These are phyloP conservation scores for Paramarasmius palmivorus DNA, from an alignment of 1,284 basidiomycete species.

Conservation along the genomic window DNA sequence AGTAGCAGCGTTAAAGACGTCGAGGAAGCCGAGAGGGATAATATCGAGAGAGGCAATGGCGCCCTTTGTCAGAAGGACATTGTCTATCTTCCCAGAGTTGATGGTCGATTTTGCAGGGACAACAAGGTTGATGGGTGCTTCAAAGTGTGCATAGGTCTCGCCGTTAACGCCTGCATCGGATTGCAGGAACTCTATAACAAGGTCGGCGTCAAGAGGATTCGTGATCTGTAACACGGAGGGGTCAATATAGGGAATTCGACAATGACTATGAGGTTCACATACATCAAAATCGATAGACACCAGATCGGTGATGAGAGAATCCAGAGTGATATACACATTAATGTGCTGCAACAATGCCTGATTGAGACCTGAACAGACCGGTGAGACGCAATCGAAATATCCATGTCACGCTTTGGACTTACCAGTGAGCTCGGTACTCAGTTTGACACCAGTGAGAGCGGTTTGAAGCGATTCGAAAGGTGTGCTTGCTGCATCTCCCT, in stretches of 20 bases:
- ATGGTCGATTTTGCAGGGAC: constrained; percentile 57
- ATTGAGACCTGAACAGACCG: constrained; percentile 29
- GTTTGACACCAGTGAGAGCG: constrained; percentile 56
- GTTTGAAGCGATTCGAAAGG: constrained; percentile 64
- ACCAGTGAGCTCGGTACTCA: constrained; percentile 51
- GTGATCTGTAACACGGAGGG: constrained; percentile 33
- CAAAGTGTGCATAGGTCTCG: constrained; percentile 56
- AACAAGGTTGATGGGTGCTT: constrained; percentile 51
- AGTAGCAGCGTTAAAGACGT: constrained; percentile 51
- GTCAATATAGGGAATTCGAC: constrained; percentile 5
- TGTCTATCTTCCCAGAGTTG: constrained; percentile 53
- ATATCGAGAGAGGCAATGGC: constrained; percentile 54
- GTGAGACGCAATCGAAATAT: not conserved
- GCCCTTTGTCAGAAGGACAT: constrained; percentile 61
- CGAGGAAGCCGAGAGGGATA: constrained; percentile 52
- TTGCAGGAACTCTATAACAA: constrained; percentile 58
- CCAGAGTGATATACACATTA: constrained; percentile 51
- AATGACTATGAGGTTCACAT: constrained; percentile 16
- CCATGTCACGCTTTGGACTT: constrained; percentile 8
- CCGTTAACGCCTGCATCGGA: constrained; percentile 54
- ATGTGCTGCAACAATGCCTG: constrained; percentile 45
- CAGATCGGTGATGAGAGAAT: constrained; percentile 49
- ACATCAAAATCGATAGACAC: constrained; percentile 59
- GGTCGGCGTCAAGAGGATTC: constrained; percentile 59
- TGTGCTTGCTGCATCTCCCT: constrained; percentile 59